Evolutionary conservation across 2,329 filamentous ascomycete genomes (phyloP).

Genomic region (Fusarium xyrophilum): DNA sequence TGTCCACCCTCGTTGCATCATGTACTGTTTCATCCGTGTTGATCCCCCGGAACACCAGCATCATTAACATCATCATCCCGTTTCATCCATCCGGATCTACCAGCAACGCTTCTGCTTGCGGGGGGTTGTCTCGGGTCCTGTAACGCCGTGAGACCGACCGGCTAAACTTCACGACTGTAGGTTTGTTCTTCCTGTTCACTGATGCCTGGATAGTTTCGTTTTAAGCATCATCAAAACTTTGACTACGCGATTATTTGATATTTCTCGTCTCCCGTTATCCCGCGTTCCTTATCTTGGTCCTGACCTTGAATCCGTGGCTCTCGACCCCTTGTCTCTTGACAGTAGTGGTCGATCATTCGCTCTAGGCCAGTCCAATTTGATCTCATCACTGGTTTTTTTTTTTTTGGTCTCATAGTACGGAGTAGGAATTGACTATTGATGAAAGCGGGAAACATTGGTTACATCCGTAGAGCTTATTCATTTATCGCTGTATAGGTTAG

Average conservation of each 20-base stretch:
- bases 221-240: conserved; percentile 6
- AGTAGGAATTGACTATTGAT: neutral
- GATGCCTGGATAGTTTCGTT: neutral
- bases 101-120: conserved; percentile 21
- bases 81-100: conserved; percentile 21
- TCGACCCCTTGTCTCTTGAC: conserved; percentile 28
- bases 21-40: conserved; percentile 28
- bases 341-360: conserved; percentile 37
- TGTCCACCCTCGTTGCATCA: conserved; percentile 28
- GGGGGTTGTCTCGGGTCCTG: conserved; percentile 23
- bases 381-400: conserved; percentile 5
- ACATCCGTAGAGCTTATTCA: conserved; percentile 1
- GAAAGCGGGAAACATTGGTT: conserved; percentile 7
- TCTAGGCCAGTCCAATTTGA: conserved; percentile 18
- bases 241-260: conserved; percentile 4
- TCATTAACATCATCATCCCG: conserved; percentile 6
- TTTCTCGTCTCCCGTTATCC: conserved; percentile 1
- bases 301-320: conserved; percentile 27
- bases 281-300: conserved; percentile 32
- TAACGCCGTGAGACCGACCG: neutral
- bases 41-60: conserved; percentile 22
- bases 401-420: neutral
- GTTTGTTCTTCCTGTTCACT: neutral
- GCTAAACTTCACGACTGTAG: neutral
- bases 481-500: neutral